Percentiles rank a stretch among this genome's conserved stretches.
phyloP scores from a whole-genome alignment of 371 early-diverging fungal species.

The Lichtheimia ramosa region DNA sequence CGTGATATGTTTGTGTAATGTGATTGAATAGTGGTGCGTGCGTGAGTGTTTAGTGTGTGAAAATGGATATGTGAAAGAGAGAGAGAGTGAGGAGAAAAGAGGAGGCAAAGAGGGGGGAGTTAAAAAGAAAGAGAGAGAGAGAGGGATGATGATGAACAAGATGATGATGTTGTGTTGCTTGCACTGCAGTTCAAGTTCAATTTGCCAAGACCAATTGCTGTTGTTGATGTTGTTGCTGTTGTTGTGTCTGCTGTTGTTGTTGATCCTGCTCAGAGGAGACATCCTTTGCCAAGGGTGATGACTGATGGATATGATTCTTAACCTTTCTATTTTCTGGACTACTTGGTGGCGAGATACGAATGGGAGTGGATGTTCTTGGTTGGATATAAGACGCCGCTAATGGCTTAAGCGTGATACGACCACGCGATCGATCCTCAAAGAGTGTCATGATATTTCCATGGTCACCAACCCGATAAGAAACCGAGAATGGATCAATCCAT shows the following conservation, averaged over 20 bases:
- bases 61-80: not conserved
- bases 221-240: constrained; percentile 4
- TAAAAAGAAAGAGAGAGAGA: not conserved
- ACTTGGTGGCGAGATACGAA: constrained; percentile 49
- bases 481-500: constrained; percentile 83
- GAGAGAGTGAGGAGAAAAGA: not conserved
- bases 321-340: constrained; percentile 28
- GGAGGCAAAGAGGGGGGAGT: not conserved
- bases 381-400: constrained; percentile 7
- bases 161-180: constrained; percentile 2
- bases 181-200: not conserved
- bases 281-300: constrained; percentile 14
- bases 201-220: constrained; percentile 11
- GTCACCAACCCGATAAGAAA: constrained; percentile 79
- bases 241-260: constrained; percentile 4
- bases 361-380: constrained; percentile 39
- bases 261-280: constrained; percentile 5
- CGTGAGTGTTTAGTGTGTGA: not conserved
- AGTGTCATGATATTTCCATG: constrained; percentile 71
- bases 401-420: constrained; percentile 50
- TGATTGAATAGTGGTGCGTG: constrained; percentile 1
- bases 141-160: not conserved
- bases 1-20: constrained; percentile 1
- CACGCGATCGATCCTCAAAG: constrained; percentile 68
- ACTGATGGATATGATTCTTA: constrained; percentile 13